phyloP scores from a whole-genome alignment of 1,139 yeast species.

The Geotrichum citri-aurantii region DNA sequence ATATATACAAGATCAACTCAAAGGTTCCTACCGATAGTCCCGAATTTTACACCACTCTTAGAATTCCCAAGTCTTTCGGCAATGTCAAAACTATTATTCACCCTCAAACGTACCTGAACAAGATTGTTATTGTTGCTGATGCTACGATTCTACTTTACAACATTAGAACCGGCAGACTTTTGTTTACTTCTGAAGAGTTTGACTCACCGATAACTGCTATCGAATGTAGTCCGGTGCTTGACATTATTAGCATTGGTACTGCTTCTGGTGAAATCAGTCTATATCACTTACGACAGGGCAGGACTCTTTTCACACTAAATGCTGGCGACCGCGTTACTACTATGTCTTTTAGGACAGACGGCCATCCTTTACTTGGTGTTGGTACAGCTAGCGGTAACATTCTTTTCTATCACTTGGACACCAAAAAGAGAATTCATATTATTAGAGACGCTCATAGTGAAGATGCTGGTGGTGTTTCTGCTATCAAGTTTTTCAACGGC shows the following conservation, averaged over 20 bases:
- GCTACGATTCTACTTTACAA: slow-evolving; percentile 57
- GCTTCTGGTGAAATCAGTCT: slow-evolving; percentile 59
- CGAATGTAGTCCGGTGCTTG: slow-evolving; percentile 82
- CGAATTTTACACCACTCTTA: slow-evolving; percentile 54
- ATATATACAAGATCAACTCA: slow-evolving; percentile 55
- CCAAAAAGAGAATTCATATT: slow-evolving; percentile 66
- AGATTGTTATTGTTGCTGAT: slow-evolving; percentile 67
- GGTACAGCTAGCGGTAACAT: slow-evolving; percentile 79
- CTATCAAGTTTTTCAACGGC: slow-evolving; percentile 74
- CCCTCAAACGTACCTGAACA: slow-evolving; percentile 89
- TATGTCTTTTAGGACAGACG: slow-evolving; percentile 88
- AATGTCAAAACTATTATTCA: slow-evolving; percentile 65
- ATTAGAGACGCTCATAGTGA: slow-evolving; percentile 68
- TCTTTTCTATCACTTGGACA: slow-evolving; percentile 75
- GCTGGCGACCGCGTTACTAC: slow-evolving; percentile 61
- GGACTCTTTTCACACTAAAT: slow-evolving; percentile 47
- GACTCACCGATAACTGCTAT: slow-evolving; percentile 49
- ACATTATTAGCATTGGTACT: slow-evolving; percentile 74
- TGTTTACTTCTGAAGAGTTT: slow-evolving; percentile 51
- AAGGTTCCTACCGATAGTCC: slow-evolving; percentile 29
- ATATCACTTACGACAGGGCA: slow-evolving; percentile 65
- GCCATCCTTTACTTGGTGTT: slow-evolving; percentile 74
- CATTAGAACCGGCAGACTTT: slow-evolving; percentile 67
- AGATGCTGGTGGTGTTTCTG: slow-evolving; percentile 72
- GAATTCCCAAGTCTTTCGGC: slow-evolving; percentile 57